Evolutionary conservation across 768 basidiomycete species (phyloP), one percentile per base, ranked within the genome.

Genomic region (Dioszegia crocea): DNA sequence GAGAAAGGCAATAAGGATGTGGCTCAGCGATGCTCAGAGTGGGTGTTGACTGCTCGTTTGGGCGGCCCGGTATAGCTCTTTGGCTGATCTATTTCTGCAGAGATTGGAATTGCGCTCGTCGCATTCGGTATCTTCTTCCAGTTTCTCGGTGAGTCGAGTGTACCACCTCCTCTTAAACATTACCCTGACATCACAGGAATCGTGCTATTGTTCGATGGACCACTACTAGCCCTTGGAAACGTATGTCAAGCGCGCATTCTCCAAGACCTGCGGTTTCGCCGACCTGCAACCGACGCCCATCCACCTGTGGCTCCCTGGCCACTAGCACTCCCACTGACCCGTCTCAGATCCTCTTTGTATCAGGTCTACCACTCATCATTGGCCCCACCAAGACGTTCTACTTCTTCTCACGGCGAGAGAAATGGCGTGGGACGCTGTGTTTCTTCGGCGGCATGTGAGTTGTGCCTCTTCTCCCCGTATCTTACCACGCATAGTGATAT

Each of bases 401-500:
- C 79, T 98, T 99, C 81, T 98, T 99, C 79, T 88, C 93, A 30
- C 85, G 96, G 61, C 88, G 84, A 75, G 89, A 98, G 78, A 99
- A 99, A 78, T 79, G 97, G 63, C 84, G 96, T 17, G 96, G 96
- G 44, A 68, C 68, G 16, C 26, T 75, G 6, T 71, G 65, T 61
- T 76, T 76, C 70, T 76, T 76, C 46, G 70, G 67, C 24, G 75
- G 75, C 1, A 75, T 76, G 75, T 76, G 55, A 69, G 75, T 67
- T 17, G n/a, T 8, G 8, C 40, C n/a, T 6, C 16, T 21, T 43
- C 21, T 43, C 14, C 40, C n/a, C n/a, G n/a, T n/a, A n/a, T n/a
- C n/a, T n/a, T n/a, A n/a, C n/a, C n/a, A n/a, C n/a, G n/a, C n/a
- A n/a, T n/a, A n/a, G n/a, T n/a, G n/a, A n/a, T n/a, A n/a, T n/a